phyloP scores from a whole-genome alignment of 2,329 filamentous ascomycete genomes.

The Aspergillus floridensis region DNA sequence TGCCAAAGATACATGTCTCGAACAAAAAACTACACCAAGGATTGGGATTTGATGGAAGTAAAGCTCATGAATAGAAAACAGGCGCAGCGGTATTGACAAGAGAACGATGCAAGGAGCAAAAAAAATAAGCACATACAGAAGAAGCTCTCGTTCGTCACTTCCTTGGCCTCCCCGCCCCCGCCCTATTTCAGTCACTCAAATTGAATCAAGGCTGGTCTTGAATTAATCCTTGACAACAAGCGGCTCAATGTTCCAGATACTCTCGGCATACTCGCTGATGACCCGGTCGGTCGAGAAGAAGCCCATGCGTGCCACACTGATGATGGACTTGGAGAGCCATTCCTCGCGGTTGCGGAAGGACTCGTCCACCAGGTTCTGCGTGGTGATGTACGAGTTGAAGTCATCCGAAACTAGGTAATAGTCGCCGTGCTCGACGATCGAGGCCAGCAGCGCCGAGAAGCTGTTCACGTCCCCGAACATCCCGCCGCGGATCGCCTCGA shows the following conservation, averaged over 20 bases:
- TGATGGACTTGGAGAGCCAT: constrained; percentile 89
- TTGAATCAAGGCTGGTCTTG: too few species aligned
- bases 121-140: too few species aligned
- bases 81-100: not conserved
- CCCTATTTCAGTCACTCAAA: too few species aligned
- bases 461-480: constrained; percentile 75
- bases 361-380: constrained; percentile 85
- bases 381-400: constrained; percentile 91
- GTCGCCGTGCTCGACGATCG: constrained; percentile 88
- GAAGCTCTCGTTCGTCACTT: too few species aligned
- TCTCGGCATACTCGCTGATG: constrained; percentile 96
- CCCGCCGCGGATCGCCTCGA: constrained; percentile 74
- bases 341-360: constrained; percentile 88
- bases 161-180: too few species aligned
- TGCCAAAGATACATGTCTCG: not conserved
- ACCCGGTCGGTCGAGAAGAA: constrained; percentile 96
- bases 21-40: not conserved
- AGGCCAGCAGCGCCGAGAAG: constrained; percentile 79
- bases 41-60: not conserved
- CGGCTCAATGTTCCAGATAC: constrained; percentile 95
- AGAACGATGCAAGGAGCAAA: too few species aligned
- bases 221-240: constrained; percentile 48
- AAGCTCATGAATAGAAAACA: constrained; percentile 4
- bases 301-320: constrained; percentile 86
- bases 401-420: constrained; percentile 98